phyloP scores from a whole-genome alignment of 495 filamentous ascomycete species.

The Friedmanniomyces simplex region DNA sequence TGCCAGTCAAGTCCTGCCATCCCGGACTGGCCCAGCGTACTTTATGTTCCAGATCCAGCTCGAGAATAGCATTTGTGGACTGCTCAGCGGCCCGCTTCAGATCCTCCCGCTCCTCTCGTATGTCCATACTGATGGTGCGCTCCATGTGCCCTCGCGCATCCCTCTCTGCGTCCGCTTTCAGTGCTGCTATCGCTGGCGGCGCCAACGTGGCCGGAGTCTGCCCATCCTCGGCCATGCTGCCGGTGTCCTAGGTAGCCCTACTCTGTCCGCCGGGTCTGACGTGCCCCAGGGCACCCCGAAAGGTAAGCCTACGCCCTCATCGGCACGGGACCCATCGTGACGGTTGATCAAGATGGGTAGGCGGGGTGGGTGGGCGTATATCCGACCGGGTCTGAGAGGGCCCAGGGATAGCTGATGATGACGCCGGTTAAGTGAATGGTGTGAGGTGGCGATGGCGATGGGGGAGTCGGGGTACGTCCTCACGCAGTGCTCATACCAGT shows the following conservation, averaged over 20 bases:
- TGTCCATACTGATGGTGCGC: conserved; percentile 53
- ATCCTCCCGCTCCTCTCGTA: conserved; percentile 76
- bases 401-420: no score
- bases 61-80: conserved; percentile 88
- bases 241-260: not conserved
- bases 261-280: not conserved
- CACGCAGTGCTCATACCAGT: no score
- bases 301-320: conserved; percentile 5
- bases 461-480: no score
- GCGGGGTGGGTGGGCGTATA: not conserved
- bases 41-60: conserved; percentile 76
- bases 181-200: conserved; percentile 36
- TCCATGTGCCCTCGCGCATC: conserved; percentile 42
- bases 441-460: no score
- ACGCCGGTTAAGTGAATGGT: no score
- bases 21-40: conserved; percentile 94
- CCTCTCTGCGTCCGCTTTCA: conserved; percentile 42
- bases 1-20: conserved; percentile 91
- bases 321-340: conserved; percentile 12
- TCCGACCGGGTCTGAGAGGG: not conserved
- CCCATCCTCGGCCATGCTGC: conserved; percentile 7
- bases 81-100: conserved; percentile 92
- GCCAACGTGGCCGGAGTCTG: conserved; percentile 1
- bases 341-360: conserved; percentile 1
- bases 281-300: conserved; percentile 2